phyloP scores from a whole-genome alignment of 768 basidiomycete species.

The Lanmaoa pseudosensibilis region DNA sequence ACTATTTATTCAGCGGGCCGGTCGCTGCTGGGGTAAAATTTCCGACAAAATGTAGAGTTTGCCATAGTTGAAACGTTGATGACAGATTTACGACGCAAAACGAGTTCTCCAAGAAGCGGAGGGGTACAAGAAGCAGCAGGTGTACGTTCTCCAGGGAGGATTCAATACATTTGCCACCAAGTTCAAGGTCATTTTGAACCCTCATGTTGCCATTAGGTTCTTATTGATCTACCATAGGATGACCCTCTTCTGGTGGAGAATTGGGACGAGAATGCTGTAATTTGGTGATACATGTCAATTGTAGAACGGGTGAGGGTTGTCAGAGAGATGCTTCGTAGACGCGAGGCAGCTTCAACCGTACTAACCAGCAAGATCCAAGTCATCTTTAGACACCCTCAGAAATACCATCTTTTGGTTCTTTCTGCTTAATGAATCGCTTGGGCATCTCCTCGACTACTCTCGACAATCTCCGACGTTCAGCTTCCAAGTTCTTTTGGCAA shows the following conservation, averaged over 20 bases:
- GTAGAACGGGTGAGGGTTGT: neutral
- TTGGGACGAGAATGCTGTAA: conserved; percentile 55
- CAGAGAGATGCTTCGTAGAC: neutral
- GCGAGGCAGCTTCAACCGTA: neutral
- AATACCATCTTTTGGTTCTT: conserved; percentile 33
- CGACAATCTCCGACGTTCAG: conserved; percentile 55
- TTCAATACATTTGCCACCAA: conserved; percentile 69
- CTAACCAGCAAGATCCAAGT: neutral
- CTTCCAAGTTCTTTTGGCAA: conserved; percentile 54
- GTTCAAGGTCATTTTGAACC: conserved; percentile 50
- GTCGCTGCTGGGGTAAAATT: conserved; percentile 67
- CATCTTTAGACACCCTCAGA: conserved; percentile 7
- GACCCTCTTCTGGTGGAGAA: conserved; percentile 74
- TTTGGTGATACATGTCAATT: conserved; percentile 47
- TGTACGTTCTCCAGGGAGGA: conserved; percentile 68
- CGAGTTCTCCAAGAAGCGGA: conserved; percentile 44
- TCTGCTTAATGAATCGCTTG: conserved; percentile 48
- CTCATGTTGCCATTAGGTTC: neutral
- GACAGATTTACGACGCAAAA: conserved; percentile 69
- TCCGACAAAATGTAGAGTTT: neutral
- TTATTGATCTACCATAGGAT: conserved; percentile 39
- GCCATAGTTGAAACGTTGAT: conserved; percentile 2
- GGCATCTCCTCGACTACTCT: conserved; percentile 63
- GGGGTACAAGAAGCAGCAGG: conserved; percentile 49
- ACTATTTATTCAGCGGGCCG: conserved; percentile 56